Percentiles rank a stretch among this genome's conserved stretches.
Conservation (phyloP, 1,139 yeast genomes). For the Schwanniomyces etchellsii region DNA sequence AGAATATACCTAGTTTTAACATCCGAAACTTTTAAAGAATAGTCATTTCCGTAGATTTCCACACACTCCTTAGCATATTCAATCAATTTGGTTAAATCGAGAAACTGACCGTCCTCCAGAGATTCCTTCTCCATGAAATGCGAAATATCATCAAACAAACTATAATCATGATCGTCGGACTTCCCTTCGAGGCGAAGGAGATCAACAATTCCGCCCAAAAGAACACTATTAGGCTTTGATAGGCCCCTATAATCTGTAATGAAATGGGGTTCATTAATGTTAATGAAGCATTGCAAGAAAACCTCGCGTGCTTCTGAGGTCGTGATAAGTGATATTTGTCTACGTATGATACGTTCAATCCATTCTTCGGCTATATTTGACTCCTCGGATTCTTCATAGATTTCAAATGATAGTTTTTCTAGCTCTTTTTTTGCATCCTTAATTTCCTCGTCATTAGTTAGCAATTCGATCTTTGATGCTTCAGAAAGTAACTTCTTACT, state of each 20-base stretch:
- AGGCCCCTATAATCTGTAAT: conserved; percentile 5
- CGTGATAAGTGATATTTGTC: conserved; percentile 33
- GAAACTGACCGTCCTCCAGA: conserved; percentile 7
- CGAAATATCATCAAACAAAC: conserved; percentile 21
- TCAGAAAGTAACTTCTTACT: conserved; percentile 3
- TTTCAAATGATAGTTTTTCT: conserved; percentile 1
- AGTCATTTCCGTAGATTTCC: conserved; percentile 10
- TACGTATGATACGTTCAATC: conserved; percentile 25
- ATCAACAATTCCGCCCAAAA: conserved; percentile 64
- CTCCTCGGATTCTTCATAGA: conserved; percentile 10
- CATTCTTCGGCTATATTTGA: conserved; percentile 25
- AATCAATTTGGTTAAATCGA: conserved; percentile 19
- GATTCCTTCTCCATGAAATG: conserved; percentile 7
- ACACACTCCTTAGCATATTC: conserved; percentile 12
- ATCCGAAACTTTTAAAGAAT: conserved; percentile 38
- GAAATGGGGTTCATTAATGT: conserved; percentile 21
- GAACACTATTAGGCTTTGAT: conserved; percentile 17
- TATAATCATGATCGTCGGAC: conserved; percentile 10
- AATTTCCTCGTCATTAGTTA: conserved; percentile 3
- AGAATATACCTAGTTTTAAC: conserved; percentile 50
- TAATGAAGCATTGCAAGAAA: conserved; percentile 48
- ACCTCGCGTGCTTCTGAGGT: conserved; percentile 58
- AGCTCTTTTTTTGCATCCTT: conserved; percentile 2
- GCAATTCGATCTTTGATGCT: conserved; percentile 1
- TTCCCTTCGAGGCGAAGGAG: conserved; percentile 28